These are phyloP conservation scores for Lodderomyces jiufengensis DNA, from an alignment of 1,139 yeast genomes.

Conservation along the genomic window DNA sequence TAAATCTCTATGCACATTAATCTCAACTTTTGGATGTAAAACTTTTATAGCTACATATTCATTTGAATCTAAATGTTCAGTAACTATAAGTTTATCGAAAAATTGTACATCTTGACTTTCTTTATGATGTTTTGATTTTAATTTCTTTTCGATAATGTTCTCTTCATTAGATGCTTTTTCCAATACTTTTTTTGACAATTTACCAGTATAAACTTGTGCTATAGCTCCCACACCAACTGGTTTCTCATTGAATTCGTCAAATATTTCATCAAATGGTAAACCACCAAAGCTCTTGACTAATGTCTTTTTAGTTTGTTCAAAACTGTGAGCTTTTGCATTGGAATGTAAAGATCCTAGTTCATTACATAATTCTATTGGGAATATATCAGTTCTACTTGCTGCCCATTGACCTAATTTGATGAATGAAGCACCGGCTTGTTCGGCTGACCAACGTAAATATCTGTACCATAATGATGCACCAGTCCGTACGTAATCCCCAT, in stretches of 20 bases:
- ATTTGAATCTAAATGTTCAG: conserved; percentile 40
- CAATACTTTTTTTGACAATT: conserved; percentile 47
- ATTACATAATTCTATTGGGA: conserved; percentile 73
- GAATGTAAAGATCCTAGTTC: conserved; percentile 80
- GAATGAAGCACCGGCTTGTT: conserved; percentile 89
- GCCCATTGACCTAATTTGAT: conserved; percentile 99
- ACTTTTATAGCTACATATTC: conserved; percentile 86
- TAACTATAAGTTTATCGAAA: conserved; percentile 35
- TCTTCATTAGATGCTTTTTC: conserved; percentile 30
- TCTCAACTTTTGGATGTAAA: conserved; percentile 80
- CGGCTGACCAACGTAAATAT: conserved; percentile 65
- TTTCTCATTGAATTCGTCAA: conserved; percentile 68
- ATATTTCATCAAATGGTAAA: conserved; percentile 70
- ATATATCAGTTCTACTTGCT: conserved; percentile 94
- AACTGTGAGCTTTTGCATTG: conserved; percentile 71
- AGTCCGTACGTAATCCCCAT: conserved; percentile 34
- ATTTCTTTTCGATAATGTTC: conserved; percentile 15
- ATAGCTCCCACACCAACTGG: conserved; percentile 97
- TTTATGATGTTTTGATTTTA: conserved; percentile 8
- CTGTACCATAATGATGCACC: conserved; percentile 76
- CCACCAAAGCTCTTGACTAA: conserved; percentile 58
- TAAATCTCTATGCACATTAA: conserved; percentile 73
- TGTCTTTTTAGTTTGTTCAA: conserved; percentile 55
- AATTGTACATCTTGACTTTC: conserved; percentile 18
- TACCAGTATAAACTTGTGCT: conserved; percentile 89